Base-by-base conservation (phyloP, 2,329 filamentous ascomycete genomes). In the Hymenoscyphus occultus region DNA sequence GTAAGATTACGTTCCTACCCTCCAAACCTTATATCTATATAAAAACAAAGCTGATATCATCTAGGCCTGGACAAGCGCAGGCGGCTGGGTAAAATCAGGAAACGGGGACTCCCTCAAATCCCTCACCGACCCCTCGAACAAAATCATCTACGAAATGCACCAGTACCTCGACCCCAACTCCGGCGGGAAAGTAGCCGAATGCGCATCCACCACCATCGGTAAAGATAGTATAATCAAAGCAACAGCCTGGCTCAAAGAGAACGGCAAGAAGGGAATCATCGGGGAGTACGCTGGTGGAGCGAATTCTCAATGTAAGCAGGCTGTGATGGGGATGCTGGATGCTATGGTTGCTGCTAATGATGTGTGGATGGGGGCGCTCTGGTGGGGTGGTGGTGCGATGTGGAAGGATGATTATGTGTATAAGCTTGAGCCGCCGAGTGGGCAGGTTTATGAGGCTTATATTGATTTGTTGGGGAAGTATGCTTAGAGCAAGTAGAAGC, bases 141-240 rank as follows among this genome's bases (percentile, higher is more conserved):
- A 83, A 71, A 78, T 86, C 62, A 75, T 86, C 72, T 86, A 84
- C 74, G 82, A 86, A 71, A 86, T 86, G 84, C 84, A 87, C 73
- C 84, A 86, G 76, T 87, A 86, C 70, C 83, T 86, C 51, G 84
- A 86, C 75, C 76, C 75, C 0, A 83, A 86, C 66, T 80, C 82
- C 60, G 82, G 80, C 1, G 84, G 84, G 9, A 85, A 83, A 0
- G 76, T 76, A 2, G 76, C 75, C 3, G 75, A 76, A 31, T 86
- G 84, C 71, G 82, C 84, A 14, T 80, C 74, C 65, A 67, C 74
- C 5, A 86, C 83, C n/a, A 83, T 86, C 66, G 82, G 84, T 62
- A 73, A 75, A 28, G 80, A 85, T 68, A 78, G 84, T 4, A 75
- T 87, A 19, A 67, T 76, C 19, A 77, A 74, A 10, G 84, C 84